These are phyloP conservation scores for Seiridium cupressi DNA, from an alignment of 2,329 filamentous ascomycete genomes.

Conservation along the genomic window DNA sequence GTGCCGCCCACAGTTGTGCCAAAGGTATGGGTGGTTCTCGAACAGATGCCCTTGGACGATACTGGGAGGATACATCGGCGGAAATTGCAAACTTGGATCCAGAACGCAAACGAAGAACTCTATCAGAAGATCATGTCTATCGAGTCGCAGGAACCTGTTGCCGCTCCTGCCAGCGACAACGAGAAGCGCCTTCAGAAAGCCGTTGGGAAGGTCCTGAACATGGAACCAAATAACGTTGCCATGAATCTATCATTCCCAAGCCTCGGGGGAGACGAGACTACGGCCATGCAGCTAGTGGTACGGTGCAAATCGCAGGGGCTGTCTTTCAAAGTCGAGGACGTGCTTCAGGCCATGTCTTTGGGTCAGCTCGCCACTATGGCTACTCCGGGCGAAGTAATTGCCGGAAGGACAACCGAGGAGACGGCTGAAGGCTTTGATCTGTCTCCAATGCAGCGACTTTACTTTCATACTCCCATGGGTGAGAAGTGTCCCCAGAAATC, in stretches of 20 bases:
- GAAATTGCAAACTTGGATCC: conserved; percentile 50
- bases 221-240: conserved; percentile 36
- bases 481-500: conserved; percentile 28
- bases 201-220: conserved; percentile 35
- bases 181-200: conserved; percentile 37
- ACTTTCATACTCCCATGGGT: conserved; percentile 47
- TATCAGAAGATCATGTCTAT: conserved; percentile 45
- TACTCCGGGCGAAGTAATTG: conserved; percentile 26
- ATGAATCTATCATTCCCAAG: conserved; percentile 40
- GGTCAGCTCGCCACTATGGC: conserved; percentile 36
- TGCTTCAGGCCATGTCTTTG: conserved; percentile 35
- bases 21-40: conserved; percentile 46
- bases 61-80: conserved; percentile 39
- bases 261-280: conserved; percentile 38
- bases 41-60: conserved; percentile 41
- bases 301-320: conserved; percentile 37
- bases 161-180: conserved; percentile 33
- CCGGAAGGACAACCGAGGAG: conserved; percentile 30
- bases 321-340: conserved; percentile 32
- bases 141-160: conserved; percentile 32
- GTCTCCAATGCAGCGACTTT: conserved; percentile 53
- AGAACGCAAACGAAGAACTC: conserved; percentile 47
- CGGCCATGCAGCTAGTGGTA: conserved; percentile 36
- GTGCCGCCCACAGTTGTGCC: conserved; percentile 36
- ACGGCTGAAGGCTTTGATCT: conserved; percentile 40